phyloP scores from a whole-genome alignment of 2,329 filamentous ascomycete genomes.

The Tetracladium maxilliforme region DNA sequence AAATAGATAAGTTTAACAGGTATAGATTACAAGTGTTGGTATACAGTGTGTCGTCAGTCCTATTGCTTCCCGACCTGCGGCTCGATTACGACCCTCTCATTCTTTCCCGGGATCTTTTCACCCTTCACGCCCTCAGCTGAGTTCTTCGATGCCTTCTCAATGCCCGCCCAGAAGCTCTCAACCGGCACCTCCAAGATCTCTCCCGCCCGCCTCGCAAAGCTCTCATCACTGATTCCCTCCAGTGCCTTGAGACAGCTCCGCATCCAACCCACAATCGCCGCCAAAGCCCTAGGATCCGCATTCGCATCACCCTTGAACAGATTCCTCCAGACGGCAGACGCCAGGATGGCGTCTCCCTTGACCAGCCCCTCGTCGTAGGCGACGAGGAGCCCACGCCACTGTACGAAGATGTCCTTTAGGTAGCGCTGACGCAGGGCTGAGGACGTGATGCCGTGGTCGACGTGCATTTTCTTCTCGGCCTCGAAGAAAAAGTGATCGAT shows the following conservation, averaged over 20 bases:
- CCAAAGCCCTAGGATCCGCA: constrained; percentile 44
- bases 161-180: too few relatives aligned
- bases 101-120: too few relatives aligned
- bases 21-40: too few relatives aligned
- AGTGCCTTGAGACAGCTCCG: constrained; percentile 38
- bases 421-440: constrained; percentile 45
- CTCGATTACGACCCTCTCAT: too few relatives aligned
- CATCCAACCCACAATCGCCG: constrained; percentile 48
- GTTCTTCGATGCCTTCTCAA: too few relatives aligned
- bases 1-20: too few relatives aligned
- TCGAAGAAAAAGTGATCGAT: constrained; percentile 92
- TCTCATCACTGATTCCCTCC: constrained; percentile 34
- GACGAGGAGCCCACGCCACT: constrained; percentile 78
- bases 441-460: constrained; percentile 57
- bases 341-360: constrained; percentile 63
- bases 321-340: constrained; percentile 83
- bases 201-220: constrained; percentile 29
- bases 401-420: constrained; percentile 79
- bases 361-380: constrained; percentile 74
- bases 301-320: constrained; percentile 63
- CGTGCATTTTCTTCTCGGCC: constrained; percentile 70
- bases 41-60: too few relatives aligned
- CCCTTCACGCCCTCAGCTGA: too few relatives aligned
- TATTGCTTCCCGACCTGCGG: too few relatives aligned
- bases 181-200: constrained; percentile 19